Base-by-base conservation (phyloP, 768 basidiomycete species). In the Leccinellum albellum region DNA sequence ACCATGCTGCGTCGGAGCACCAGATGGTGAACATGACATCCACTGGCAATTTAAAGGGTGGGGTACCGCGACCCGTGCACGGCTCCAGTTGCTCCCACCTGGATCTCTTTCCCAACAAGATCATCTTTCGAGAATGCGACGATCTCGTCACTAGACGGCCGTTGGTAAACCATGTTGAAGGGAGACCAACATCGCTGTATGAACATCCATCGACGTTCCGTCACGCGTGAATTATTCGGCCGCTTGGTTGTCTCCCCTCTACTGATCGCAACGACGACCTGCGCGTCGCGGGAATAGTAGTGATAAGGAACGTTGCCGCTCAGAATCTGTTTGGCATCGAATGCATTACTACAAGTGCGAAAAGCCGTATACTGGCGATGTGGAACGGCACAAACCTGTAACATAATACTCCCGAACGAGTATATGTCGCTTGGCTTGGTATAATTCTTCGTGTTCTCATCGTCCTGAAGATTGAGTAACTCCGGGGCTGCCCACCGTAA, bases 401-500 rank as follows among this genome's bases (percentile, higher is more conserved):
- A 26, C 60, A 66, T 59, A 7, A 79, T 74, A 55, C 77, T 71
- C 14, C 64, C 64, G 15, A 64, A 66, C 13, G 61, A 63, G 29
- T 59, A 63, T 12, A 63, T 53, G 32, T 61, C 59, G 12, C 59
- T 55, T 32, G 55, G 55, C 12, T 31, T 15, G 10, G 48, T 17
- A 24, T 53, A 37, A 47, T 49, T 8, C 2, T 32, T 35, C 4
- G 23, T 14, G 13, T 62, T 46, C 8, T 68, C 65, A 6, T 64
- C 21, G 3, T 59, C 60, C 8, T 53, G 23, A 31, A 64, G 29
- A 20, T 58, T 68, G 57, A 77, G 77, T 4, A 79, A 58, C 23
- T 73, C 63, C 0, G 76, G 67, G 51, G 79, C 79, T 13, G 78
- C 74, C 77, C 78, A 79, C 0, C 79, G 74, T 26, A 78, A 20